Conservation (phyloP, 1,284 basidiomycete species). For the Trichosporon sp. region DNA sequence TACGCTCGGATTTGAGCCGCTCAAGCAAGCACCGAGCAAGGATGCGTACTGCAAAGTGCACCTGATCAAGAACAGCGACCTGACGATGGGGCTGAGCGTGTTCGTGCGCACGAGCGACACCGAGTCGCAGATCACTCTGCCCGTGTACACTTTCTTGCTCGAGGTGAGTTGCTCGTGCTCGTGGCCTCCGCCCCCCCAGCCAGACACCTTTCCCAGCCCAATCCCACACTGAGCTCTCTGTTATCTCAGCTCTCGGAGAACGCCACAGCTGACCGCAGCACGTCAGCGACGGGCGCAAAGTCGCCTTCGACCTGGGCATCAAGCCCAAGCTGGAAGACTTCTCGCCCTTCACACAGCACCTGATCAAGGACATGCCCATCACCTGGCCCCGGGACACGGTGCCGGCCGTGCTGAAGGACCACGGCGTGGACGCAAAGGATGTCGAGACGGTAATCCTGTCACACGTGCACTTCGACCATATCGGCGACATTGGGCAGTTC, state of each 20-base stretch:
- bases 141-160: conserved; percentile 15
- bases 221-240: too few relatives aligned
- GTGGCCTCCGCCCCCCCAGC: background rate
- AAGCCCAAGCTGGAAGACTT: conserved; percentile 15
- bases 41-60: conserved; percentile 13
- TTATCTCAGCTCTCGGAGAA: too few relatives aligned
- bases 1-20: conserved; percentile 5
- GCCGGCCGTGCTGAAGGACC: conserved; percentile 3
- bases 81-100: conserved; percentile 18
- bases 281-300: conserved; percentile 3
- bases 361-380: conserved; percentile 15
- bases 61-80: conserved; percentile 11
- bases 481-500: conserved; percentile 18
- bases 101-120: conserved; percentile 16
- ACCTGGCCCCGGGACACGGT: conserved; percentile 8
- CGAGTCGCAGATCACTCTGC: conserved; percentile 2
- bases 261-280: conserved; percentile 4
- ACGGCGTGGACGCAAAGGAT: conserved; percentile 5
- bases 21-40: conserved; percentile 2
- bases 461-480: conserved; percentile 20
- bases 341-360: conserved; percentile 13
- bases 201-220: too few relatives aligned
- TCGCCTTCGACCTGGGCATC: conserved; percentile 16
- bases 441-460: conserved; percentile 13
- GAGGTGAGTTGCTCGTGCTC: conserved; percentile 7